A percentile compares a stretch with the other conserved stretches of the same genome.
Conservation (phyloP, 257 asterid genomes). For the Plantago major region DNA sequence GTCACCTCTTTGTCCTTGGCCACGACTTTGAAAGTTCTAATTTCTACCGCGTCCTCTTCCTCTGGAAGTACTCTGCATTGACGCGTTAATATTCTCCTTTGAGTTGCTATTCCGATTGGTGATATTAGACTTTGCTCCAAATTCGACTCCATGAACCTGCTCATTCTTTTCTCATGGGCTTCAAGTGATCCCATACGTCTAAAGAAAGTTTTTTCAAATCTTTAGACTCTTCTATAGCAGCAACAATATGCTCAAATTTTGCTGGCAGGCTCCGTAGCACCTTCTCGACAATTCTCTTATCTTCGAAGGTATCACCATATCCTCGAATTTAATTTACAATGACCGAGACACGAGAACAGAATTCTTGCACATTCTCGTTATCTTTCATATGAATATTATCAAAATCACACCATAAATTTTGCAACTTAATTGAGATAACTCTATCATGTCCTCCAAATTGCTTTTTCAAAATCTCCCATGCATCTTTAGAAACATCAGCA, state of each 20-base stretch:
- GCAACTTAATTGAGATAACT: not conserved
- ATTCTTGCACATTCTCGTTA: not conserved
- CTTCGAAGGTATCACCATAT: not conserved
- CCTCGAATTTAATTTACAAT: not conserved
- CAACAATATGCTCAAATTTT: conserved; percentile 12
- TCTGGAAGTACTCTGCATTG: no score
- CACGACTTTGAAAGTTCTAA: not conserved
- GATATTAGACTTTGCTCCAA: no score
- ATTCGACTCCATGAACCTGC: no score
- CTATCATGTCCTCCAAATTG: conserved; percentile 1
- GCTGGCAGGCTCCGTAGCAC: not conserved
- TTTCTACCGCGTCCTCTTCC: not conserved
- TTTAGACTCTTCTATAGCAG: not conserved
- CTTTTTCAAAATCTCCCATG: not conserved
- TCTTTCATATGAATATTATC: conserved; percentile 3
- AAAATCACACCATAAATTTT: conserved; percentile 9
- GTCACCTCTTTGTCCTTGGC: no score
- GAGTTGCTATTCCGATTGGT: no score
- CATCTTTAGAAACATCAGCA: conserved; percentile 2
- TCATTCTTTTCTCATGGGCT: no score
- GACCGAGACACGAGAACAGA: not conserved
- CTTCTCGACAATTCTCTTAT: not conserved
- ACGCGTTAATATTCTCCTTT: no score
- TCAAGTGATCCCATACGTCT: not conserved
- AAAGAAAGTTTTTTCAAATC: not conserved